These are phyloP conservation scores for Backusella australiensis DNA, from an alignment of 192 early-diverging fungal genomes.

Conservation along the genomic window DNA sequence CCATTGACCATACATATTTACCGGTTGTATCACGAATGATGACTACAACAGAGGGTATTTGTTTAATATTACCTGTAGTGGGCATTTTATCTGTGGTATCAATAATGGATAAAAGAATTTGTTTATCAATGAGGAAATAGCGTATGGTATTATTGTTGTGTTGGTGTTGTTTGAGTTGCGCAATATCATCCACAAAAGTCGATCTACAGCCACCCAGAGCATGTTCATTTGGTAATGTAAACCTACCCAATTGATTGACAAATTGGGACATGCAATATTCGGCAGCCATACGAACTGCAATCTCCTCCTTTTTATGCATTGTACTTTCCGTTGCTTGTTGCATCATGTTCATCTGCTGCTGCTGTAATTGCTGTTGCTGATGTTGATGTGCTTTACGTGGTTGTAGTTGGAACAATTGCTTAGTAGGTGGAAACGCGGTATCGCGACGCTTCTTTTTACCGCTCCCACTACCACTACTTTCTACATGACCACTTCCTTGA, in stretches of 20 bases:
- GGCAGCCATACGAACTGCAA: slow-evolving; percentile 68
- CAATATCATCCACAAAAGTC: slow-evolving; percentile 63
- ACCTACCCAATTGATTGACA: slow-evolving; percentile 69
- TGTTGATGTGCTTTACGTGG: slow-evolving; percentile 19
- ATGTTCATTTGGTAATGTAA: slow-evolving; percentile 61
- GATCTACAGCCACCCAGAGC: slow-evolving; percentile 61
- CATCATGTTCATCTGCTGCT: not conserved
- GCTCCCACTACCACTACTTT: slow-evolving; percentile 13
- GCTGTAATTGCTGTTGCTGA: not conserved
- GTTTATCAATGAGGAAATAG: slow-evolving; percentile 68
- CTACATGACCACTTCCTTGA: not conserved
- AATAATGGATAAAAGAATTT: slow-evolving; percentile 65
- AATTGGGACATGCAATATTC: slow-evolving; percentile 71
- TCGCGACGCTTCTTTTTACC: slow-evolving; percentile 38
- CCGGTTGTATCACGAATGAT: slow-evolving; percentile 70
- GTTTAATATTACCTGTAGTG: not conserved
- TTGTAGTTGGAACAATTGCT: slow-evolving; percentile 35
- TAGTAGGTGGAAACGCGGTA: slow-evolving; percentile 38
- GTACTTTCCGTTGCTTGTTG: not conserved
- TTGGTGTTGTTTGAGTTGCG: not conserved
- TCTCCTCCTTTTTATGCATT: slow-evolving; percentile 41
- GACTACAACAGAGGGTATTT: slow-evolving; percentile 49
- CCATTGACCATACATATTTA: slow-evolving; percentile 65
- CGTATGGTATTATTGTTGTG: slow-evolving; percentile 34
- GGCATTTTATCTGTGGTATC: slow-evolving; percentile 35